phyloP scores from a whole-genome alignment of 169 alveolate species.

The Perkinsus chesapeaki region DNA sequence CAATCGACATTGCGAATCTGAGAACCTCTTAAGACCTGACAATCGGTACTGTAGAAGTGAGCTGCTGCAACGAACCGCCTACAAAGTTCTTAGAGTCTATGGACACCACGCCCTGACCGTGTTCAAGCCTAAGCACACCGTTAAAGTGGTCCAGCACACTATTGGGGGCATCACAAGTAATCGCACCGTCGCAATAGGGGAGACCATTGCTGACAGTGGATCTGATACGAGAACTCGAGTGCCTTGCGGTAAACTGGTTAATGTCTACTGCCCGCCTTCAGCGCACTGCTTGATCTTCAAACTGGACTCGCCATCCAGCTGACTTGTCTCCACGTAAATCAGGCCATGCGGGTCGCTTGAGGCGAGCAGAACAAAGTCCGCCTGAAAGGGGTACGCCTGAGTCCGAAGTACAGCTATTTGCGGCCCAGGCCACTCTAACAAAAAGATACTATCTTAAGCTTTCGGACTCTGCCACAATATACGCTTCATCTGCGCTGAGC shows the following conservation, averaged over 20 bases:
- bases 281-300: conserved; percentile 31
- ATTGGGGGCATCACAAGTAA: background rate
- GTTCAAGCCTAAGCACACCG: background rate
- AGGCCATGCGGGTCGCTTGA: conserved; percentile 32
- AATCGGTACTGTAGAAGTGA: no score
- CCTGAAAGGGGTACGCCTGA: background rate
- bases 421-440: no score
- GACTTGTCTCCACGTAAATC: conserved; percentile 53
- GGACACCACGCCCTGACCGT: no score
- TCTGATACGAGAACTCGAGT: background rate
- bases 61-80: no score
- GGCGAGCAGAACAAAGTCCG: conserved; percentile 47
- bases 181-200: background rate
- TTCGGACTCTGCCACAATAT: no score
- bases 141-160: no score
- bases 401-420: no score
- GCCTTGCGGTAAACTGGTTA: no score
- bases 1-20: background rate
- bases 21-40: background rate
- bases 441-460: no score
- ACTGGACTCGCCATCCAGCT: conserved; percentile 61
- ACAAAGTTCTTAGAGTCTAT: background rate
- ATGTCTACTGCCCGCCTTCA: no score
- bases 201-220: background rate
- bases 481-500: no score